Percentiles rank a stretch among this genome's conserved stretches.
phyloP scores from a whole-genome alignment of 768 basidiomycete genomes.

The Pholiota conissans region DNA sequence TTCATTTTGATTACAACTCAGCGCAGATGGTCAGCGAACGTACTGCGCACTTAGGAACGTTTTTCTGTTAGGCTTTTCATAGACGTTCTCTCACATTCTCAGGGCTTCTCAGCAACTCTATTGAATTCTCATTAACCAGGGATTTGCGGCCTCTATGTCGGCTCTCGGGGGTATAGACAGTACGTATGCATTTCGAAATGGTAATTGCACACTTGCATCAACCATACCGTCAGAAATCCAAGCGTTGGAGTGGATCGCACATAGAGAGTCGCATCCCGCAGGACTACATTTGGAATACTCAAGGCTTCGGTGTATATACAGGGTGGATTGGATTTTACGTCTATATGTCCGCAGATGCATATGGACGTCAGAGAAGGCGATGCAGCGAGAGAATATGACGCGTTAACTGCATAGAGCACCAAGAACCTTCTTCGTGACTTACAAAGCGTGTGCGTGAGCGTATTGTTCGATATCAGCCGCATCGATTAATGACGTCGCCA shows the following conservation, averaged over 20 bases:
- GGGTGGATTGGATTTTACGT: constrained; percentile 9
- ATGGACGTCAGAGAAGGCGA: not conserved
- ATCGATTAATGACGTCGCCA: not conserved
- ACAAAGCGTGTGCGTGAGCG: not conserved
- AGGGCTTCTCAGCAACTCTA: not conserved
- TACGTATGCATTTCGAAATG: not conserved
- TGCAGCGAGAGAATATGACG: constrained; percentile 6
- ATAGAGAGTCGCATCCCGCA: not conserved
- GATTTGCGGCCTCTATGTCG: not conserved
- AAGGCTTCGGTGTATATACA: not conserved
- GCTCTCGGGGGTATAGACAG: not conserved
- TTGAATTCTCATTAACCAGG: not conserved
- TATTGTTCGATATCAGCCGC: not conserved
- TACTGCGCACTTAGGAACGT: constrained; percentile 2
- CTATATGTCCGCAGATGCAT: not conserved
- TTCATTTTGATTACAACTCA: not conserved
- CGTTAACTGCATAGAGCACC: constrained; percentile 14
- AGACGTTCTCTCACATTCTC: not conserved
- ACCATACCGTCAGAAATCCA: not conserved
- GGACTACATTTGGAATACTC: not conserved
- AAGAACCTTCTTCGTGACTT: not conserved
- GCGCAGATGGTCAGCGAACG: not conserved
- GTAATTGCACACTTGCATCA: not conserved
- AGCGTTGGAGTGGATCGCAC: not conserved
- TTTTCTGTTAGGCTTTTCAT: not conserved